These are phyloP conservation scores for Ilex aquifolium DNA, from an alignment of 257 asterid species.

Conservation along the genomic window DNA sequence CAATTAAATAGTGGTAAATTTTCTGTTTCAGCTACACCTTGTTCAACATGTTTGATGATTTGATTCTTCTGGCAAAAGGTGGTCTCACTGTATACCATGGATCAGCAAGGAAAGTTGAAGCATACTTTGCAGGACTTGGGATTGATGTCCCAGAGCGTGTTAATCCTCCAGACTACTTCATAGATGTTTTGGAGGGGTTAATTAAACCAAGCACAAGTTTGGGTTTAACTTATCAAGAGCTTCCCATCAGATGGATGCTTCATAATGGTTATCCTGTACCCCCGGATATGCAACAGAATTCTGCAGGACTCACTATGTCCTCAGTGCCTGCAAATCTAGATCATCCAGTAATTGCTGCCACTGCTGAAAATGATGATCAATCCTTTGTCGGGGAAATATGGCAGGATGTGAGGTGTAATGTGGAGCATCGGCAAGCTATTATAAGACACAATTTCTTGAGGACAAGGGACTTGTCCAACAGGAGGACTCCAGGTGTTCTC, in stretches of 20 bases:
- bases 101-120: conserved; percentile 73
- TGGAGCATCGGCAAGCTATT: conserved; percentile 50
- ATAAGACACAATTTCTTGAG: conserved; percentile 46
- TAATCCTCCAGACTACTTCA: conserved; percentile 88
- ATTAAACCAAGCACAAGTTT: conserved; percentile 54
- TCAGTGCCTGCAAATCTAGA: conserved; percentile 18
- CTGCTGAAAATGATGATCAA: conserved; percentile 34
- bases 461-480: conserved; percentile 65
- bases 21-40: conserved; percentile 66
- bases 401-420: conserved; percentile 51
- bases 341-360: conserved; percentile 27
- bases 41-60: conserved; percentile 87
- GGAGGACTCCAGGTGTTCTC: conserved; percentile 61
- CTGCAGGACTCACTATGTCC: conserved; percentile 24
- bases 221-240: conserved; percentile 50
- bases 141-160: conserved; percentile 78
- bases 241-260: conserved; percentile 87
- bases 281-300: conserved; percentile 45
- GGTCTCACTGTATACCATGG: conserved; percentile 89
- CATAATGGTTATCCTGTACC: conserved; percentile 80
- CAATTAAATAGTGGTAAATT: conserved; percentile 4
- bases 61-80: conserved; percentile 89
- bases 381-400: conserved; percentile 62
- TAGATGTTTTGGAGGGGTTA: conserved; percentile 88
- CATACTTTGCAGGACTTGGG: conserved; percentile 60